These are phyloP conservation scores for Metschnikowia cubensis DNA, from an alignment of 805 yeast genomes.

Conservation along the genomic window DNA sequence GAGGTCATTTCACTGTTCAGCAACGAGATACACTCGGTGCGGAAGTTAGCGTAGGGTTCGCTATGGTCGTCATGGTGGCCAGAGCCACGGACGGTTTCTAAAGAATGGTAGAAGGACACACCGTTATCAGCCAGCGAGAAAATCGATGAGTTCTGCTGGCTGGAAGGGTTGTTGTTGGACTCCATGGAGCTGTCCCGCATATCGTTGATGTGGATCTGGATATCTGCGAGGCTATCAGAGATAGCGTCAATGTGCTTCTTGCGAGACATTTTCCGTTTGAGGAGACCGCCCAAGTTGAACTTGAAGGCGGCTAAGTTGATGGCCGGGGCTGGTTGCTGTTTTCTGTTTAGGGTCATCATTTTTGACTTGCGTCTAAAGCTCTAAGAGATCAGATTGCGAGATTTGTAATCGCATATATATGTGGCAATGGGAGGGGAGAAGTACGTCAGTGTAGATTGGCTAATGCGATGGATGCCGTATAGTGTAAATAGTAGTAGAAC, in stretches of 20 bases:
- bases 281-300: conserved; percentile 19
- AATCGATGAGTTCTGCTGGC: conserved; percentile 3
- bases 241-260: conserved; percentile 13
- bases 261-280: conserved; percentile 18
- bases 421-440: neutral
- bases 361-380: neutral
- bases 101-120: neutral
- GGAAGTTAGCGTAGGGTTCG: conserved; percentile 25
- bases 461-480: neutral
- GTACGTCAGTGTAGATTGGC: neutral
- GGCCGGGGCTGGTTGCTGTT: conserved; percentile 12
- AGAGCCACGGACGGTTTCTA: neutral
- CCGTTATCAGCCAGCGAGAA: conserved; percentile 1
- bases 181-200: conserved; percentile 2
- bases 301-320: conserved; percentile 2
- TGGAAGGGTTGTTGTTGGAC: neutral
- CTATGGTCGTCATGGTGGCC: neutral
- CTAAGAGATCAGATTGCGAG: neutral
- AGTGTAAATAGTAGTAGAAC: no score
- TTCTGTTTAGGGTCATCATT: conserved; percentile 16
- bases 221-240: conserved; percentile 8
- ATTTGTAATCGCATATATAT: neutral
- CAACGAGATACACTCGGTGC: conserved; percentile 35
- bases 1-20: conserved; percentile 38
- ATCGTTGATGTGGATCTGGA: conserved; percentile 4